These are phyloP conservation scores for Zizania latifolia DNA, from an alignment of 176 grass and related monocot species.

Conservation along the genomic window DNA sequence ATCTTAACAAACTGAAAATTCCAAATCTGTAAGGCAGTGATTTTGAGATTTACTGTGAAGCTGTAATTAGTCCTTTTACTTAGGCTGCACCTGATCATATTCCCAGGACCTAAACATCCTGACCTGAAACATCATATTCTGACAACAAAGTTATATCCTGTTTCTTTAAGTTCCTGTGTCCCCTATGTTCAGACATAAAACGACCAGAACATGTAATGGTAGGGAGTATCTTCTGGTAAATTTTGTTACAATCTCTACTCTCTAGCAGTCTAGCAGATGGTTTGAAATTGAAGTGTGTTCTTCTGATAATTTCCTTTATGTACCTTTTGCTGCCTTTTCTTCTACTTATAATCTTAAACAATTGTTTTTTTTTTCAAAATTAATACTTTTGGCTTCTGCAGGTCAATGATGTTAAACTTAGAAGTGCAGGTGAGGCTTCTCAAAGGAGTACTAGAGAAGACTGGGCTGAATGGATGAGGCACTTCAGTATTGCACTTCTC, in stretches of 20 bases:
- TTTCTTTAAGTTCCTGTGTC: neutral
- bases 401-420: conserved; percentile 85
- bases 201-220: neutral
- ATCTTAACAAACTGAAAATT: neutral
- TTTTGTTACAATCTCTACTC: too few relatives aligned
- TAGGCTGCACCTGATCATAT: neutral
- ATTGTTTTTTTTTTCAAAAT: neutral
- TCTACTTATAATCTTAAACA: neutral
- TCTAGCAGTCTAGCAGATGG: too few relatives aligned
- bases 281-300: too few relatives aligned
- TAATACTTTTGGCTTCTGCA: conserved; percentile 33
- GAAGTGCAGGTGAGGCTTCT: conserved; percentile 91
- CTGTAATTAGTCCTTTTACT: neutral
- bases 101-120: neutral
- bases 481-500: conserved; percentile 97
- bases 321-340: neutral
- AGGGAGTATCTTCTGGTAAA: too few relatives aligned
- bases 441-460: conserved; percentile 98
- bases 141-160: neutral
- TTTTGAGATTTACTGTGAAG: neutral
- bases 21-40: neutral
- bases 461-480: conserved; percentile 99
- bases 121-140: neutral
- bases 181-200: neutral
- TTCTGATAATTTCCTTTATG: neutral